Base-by-base conservation (phyloP, 2,329 filamentous ascomycete species). In the Aspergillus glaucus region DNA sequence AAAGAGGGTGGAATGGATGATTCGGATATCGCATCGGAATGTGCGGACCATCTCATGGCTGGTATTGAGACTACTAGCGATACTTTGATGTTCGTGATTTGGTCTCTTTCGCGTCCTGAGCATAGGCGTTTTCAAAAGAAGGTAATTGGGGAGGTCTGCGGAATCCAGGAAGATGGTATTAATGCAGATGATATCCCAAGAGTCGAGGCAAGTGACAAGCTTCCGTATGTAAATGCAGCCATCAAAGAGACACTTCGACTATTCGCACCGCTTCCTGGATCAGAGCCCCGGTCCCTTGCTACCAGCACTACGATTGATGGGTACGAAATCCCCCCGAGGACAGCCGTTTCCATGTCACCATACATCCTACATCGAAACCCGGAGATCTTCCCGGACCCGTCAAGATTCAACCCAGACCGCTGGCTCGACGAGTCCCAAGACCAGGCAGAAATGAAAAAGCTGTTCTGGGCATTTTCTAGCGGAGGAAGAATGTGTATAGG, bases 61-160 rank as follows among this genome's bases (percentile, higher is more conserved):
- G 77, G 76, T 0, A 76, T 79, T 8, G 75, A 79, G 49, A 80
- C 77, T 0, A 79, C 76, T 0, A 74, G 74, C 21, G 75, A 80
- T 44, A 75, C 75, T 0, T 50, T 78, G 1, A 77, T 77, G 70
- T 79, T 77, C 50, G 58, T 73, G 0, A 62, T 79, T 12, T 79
- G 75, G 73, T 62, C 71, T 0, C 65, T 80, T 1, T 79, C 77
- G 0, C 64, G 67, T 1, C 72, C 71, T 0, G 63, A 70, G 28
- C 68, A 77, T 44, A 46, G 55, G 4, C 47, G 52, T 6, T 72
- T 70, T n/a, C 78, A 81, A 56, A 53, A 72, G 1, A 69, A 64
- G 7, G 60, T 81, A 2, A 61, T 67, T 7, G 56, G 64, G 3
- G 78, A 80, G 54, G 65, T 77, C 0, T 51, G 52, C 8, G 44